Evolutionary conservation across 441 rosid species (phyloP).

Genomic region (Biscutella laevigata): DNA sequence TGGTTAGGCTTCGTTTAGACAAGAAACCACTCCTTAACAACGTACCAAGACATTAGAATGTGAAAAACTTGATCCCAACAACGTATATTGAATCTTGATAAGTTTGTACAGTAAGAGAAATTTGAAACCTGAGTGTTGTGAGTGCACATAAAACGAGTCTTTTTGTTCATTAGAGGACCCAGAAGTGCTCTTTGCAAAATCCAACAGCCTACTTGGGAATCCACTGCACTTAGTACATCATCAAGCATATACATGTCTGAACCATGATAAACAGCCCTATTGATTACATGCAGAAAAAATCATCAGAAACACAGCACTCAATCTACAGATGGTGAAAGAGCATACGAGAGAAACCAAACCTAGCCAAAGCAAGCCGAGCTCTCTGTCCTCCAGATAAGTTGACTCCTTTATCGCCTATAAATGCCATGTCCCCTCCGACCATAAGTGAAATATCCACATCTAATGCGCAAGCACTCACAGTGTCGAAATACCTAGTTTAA

Average conservation of each 20-base stretch:
- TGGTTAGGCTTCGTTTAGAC: no score
- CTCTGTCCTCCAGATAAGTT: constrained; percentile 97
- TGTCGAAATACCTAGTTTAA: constrained; percentile 51
- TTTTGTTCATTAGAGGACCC: constrained; percentile 54
- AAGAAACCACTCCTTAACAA: no score
- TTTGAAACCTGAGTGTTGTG: constrained; percentile 69
- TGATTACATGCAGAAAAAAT: constrained; percentile 10
- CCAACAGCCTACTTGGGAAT: constrained; percentile 87
- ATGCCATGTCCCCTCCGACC: constrained; percentile 83
- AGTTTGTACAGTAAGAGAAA: neutral
- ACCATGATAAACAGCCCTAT: constrained; percentile 79
- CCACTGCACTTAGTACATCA: constrained; percentile 94
- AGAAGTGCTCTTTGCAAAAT: constrained; percentile 63
- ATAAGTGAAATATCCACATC: constrained; percentile 72
- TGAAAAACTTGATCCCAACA: neutral
- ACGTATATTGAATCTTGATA: neutral
- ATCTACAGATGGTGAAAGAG: neutral
- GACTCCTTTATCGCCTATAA: constrained; percentile 79
- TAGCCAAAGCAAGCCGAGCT: constrained; percentile 96
- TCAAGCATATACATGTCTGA: constrained; percentile 70
- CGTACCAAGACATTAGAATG: no score
- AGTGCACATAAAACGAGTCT: constrained; percentile 78
- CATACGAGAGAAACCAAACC: constrained; percentile 34
- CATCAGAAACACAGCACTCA: constrained; percentile 10
- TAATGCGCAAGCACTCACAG: constrained; percentile 67